phyloP scores from a whole-genome alignment of 371 early-diverging fungal species.

The Apophysomyces variabilis region DNA sequence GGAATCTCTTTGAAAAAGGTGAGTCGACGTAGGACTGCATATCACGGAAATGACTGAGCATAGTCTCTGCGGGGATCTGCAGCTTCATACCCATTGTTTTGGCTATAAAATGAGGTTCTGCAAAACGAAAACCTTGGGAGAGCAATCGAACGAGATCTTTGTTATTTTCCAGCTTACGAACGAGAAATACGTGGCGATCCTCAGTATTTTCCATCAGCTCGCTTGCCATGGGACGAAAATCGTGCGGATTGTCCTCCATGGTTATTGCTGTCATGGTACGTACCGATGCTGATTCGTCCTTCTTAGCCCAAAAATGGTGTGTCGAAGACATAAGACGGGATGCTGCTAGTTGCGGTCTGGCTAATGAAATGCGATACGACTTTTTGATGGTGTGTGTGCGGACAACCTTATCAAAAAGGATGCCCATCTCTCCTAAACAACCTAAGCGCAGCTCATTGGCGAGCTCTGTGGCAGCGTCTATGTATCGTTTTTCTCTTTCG shows the following conservation, averaged over 20 bases:
- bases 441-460: slow-evolving; percentile 28
- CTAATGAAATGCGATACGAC: background rate
- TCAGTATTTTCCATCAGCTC: slow-evolving; percentile 17
- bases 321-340: background rate
- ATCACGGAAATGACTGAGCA: slow-evolving; percentile 39
- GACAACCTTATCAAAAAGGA: slow-evolving; percentile 38
- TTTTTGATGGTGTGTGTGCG: slow-evolving; percentile 27
- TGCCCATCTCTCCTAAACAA: slow-evolving; percentile 33
- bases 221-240: background rate
- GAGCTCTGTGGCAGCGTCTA: slow-evolving; percentile 27
- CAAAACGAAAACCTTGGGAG: slow-evolving; percentile 45
- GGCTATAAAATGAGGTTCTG: slow-evolving; percentile 43
- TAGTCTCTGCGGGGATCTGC: slow-evolving; percentile 38
- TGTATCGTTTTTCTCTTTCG: background rate
- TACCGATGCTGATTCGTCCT: background rate
- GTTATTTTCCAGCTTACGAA: slow-evolving; percentile 25
- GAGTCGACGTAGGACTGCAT: slow-evolving; percentile 37
- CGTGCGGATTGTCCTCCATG: slow-evolving; percentile 2
- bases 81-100: slow-evolving; percentile 45
- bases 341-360: background rate
- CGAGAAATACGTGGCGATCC: slow-evolving; percentile 45
- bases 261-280: background rate
- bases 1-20: background rate
- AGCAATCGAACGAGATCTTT: slow-evolving; percentile 32
- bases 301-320: background rate